Conservation (phyloP, 208 protist genomes). For the Leishmania gerbilli region DNA sequence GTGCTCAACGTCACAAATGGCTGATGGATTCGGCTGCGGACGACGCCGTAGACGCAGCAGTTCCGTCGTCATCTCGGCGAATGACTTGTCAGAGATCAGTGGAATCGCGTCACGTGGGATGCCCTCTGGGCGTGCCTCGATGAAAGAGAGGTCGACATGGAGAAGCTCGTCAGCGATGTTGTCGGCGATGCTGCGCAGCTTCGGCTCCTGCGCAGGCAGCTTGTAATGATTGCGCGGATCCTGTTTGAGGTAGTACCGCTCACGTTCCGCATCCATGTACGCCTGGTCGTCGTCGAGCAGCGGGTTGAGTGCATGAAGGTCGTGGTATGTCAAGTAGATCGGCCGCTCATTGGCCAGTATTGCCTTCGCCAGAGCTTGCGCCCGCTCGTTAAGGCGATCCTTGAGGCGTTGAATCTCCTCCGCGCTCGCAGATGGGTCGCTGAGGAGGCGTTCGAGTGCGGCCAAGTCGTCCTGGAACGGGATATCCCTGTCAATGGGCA, state of each 20-base stretch:
- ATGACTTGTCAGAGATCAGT: slow-evolving; percentile 29
- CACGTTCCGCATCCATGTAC: slow-evolving; percentile 49
- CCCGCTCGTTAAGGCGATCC: slow-evolving; percentile 45
- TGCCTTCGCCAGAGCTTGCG: slow-evolving; percentile 46
- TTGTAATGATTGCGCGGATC: slow-evolving; percentile 64
- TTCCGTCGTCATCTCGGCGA: slow-evolving; percentile 30
- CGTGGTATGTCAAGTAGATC: slow-evolving; percentile 37
- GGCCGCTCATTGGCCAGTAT: slow-evolving; percentile 44
- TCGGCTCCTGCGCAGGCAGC: slow-evolving; percentile 39
- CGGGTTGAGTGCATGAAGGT: slow-evolving; percentile 54
- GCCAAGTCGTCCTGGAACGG: slow-evolving; percentile 41
- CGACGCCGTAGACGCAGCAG: slow-evolving; percentile 20
- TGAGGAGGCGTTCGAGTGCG: slow-evolving; percentile 23
- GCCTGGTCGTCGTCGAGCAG: slow-evolving; percentile 48
- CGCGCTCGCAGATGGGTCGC: slow-evolving; percentile 31
- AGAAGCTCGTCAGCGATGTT: slow-evolving; percentile 2
- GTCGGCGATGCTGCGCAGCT: slow-evolving; percentile 41
- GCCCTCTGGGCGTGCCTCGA: slow-evolving; percentile 43
- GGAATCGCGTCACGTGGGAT: slow-evolving; percentile 47
- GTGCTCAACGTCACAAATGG: slow-evolving; percentile 25
- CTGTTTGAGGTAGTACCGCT: slow-evolving; percentile 44
- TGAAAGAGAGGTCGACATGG: slow-evolving; percentile 32
- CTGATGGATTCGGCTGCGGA: slow-evolving; percentile 20
- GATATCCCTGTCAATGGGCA: slow-evolving; percentile 46
- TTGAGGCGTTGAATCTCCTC: slow-evolving; percentile 38